These are phyloP conservation scores for Cichorium intybus DNA, from an alignment of 140 eudicot genomes.

Conservation along the genomic window DNA sequence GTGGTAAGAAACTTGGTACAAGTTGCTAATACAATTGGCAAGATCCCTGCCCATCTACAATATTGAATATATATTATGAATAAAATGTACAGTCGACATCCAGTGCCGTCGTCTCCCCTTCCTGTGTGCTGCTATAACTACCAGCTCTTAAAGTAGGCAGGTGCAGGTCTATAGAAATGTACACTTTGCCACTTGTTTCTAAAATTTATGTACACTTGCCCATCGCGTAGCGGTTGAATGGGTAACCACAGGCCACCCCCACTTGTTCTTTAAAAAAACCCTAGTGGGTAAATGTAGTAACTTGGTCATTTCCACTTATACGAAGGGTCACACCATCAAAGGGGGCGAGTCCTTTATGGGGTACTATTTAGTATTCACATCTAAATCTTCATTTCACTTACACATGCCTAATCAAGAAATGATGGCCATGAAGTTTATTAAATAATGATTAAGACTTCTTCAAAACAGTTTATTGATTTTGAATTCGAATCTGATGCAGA, in stretches of 20 bases:
- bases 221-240: slow-evolving; percentile 1
- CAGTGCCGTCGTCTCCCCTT: not conserved
- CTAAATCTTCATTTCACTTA: not conserved
- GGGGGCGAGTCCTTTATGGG: slow-evolving; percentile 5
- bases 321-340: slow-evolving; percentile 7
- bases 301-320: not conserved
- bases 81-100: not conserved
- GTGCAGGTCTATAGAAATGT: not conserved
- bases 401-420: slow-evolving; percentile 21
- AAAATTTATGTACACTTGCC: not conserved
- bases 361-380: not conserved
- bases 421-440: not conserved
- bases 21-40: not conserved
- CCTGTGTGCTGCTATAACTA: not conserved
- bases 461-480: not conserved
- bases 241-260: not conserved
- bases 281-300: slow-evolving; percentile 11
- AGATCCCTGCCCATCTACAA: not conserved
- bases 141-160: not conserved
- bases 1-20: not conserved
- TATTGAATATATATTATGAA: not conserved
- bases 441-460: slow-evolving; percentile 9
- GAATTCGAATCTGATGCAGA: not conserved
- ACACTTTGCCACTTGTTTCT: slow-evolving; percentile 10
- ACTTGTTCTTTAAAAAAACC: slow-evolving; percentile 6